phyloP scores from a whole-genome alignment of 768 basidiomycete species.

The Pleurotus citrinopileatus region DNA sequence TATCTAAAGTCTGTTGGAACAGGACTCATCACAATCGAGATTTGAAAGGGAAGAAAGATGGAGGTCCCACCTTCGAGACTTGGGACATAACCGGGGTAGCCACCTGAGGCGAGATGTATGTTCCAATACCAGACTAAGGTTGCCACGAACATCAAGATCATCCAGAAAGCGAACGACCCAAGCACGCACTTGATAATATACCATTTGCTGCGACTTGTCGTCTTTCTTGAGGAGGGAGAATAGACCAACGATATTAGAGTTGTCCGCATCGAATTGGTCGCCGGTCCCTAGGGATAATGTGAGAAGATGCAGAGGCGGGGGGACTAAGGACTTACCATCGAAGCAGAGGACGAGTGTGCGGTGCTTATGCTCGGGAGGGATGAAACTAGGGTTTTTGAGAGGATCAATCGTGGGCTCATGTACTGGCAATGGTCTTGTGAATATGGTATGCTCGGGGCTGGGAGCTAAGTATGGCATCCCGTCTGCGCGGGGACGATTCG shows the following conservation, averaged over 20 bases:
- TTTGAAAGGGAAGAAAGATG: not conserved
- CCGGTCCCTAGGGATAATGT: conserved; percentile 28
- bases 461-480: conserved; percentile 1
- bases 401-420: conserved; percentile 20
- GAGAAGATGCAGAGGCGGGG: not conserved
- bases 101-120: conserved; percentile 36
- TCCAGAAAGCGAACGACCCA: not conserved
- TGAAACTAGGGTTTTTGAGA: conserved; percentile 22
- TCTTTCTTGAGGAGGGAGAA: conserved; percentile 52
- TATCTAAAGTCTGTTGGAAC: conserved; percentile 37
- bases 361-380: conserved; percentile 37
- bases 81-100: conserved; percentile 31
- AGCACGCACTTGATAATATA: conserved; percentile 49
- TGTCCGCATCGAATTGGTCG: conserved; percentile 49
- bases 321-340: conserved; percentile 32
- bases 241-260: conserved; percentile 53
- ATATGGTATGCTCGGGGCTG: not conserved
- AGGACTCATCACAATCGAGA: no score
- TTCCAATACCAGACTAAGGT: conserved; percentile 12
- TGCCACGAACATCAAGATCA: not conserved
- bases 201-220: conserved; percentile 49
- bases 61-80: conserved; percentile 34
- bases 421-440: conserved; percentile 3
- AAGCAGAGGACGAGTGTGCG: conserved; percentile 54
- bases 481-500: not conserved